Conservation (phyloP, 2,329 filamentous ascomycete species). For the Pseudogymnoascus sp. region DNA sequence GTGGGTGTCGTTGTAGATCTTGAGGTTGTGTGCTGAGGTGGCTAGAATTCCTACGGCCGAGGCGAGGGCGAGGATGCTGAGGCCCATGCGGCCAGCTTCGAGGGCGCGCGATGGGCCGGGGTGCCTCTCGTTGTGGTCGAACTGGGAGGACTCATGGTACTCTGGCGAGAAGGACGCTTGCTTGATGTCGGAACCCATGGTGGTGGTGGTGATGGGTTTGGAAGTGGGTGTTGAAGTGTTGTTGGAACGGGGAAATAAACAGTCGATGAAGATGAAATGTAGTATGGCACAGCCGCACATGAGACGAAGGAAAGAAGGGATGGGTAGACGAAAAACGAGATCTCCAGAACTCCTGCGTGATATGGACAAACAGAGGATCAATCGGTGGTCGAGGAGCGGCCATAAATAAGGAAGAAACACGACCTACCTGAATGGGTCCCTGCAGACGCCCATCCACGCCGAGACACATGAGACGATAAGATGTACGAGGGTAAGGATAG, state of each 20-base stretch:
- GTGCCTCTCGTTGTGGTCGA: constrained; percentile 7
- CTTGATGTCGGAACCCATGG: constrained; percentile 6
- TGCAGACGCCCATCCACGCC: background rate
- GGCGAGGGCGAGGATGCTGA: constrained; percentile 44
- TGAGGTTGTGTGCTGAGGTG: constrained; percentile 46
- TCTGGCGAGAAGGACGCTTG: background rate
- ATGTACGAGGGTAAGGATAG: background rate
- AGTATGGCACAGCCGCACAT: constrained; percentile 21
- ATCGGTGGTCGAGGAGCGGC: constrained; percentile 5
- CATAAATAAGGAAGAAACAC: constrained; percentile 9
- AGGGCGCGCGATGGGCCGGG: constrained; percentile 33
- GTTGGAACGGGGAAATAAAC: background rate
- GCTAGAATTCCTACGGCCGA: constrained; percentile 47
- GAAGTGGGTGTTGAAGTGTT: background rate
- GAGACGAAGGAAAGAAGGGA: constrained; percentile 13
- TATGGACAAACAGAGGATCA: constrained; percentile 4
- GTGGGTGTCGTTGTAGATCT: constrained; percentile 49
- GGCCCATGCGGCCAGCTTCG: constrained; percentile 39
- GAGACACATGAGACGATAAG: constrained; percentile 6
- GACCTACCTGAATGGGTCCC: background rate
- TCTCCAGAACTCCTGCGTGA: background rate
- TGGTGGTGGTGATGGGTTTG: background rate
- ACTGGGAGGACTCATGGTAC: constrained; percentile 9
- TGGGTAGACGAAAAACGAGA: constrained; percentile 14
- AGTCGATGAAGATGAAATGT: constrained; percentile 14